Conservation (phyloP, 495 filamentous ascomycete species). For the Pyrenula massariospora region DNA sequence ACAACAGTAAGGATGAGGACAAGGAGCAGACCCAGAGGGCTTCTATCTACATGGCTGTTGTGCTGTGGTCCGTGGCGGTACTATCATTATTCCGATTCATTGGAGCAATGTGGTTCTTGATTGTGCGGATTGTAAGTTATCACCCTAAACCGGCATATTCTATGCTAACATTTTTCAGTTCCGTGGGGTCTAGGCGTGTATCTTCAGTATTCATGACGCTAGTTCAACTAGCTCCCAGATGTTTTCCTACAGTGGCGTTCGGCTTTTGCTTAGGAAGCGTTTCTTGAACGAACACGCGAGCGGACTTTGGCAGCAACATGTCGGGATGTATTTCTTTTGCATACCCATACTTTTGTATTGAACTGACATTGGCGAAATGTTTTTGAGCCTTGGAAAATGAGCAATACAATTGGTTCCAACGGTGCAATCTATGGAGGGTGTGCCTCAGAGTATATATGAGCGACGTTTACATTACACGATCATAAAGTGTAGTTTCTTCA, state of each 20-base stretch:
- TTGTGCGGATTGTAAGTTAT: not conserved
- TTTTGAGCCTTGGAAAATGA: not conserved
- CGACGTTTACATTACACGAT: too few relatives aligned
- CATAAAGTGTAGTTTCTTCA: too few relatives aligned
- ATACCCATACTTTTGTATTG: not conserved
- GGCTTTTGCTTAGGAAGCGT: too few relatives aligned
- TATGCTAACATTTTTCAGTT: too few relatives aligned
- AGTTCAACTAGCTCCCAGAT: too few relatives aligned
- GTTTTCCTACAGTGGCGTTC: too few relatives aligned
- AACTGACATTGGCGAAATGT: not conserved
- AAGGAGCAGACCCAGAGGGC: conserved; percentile 33
- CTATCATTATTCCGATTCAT: conserved; percentile 81
- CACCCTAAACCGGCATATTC: too few relatives aligned
- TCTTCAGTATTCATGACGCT: too few relatives aligned
- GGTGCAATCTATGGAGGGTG: too few relatives aligned
- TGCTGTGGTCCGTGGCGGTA: conserved; percentile 86
- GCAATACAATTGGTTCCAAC: not conserved
- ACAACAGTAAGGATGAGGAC: conserved; percentile 25
- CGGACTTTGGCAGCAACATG: not conserved
- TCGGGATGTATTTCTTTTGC: not conserved
- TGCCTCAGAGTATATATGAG: too few relatives aligned
- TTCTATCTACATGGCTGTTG: conserved; percentile 79
- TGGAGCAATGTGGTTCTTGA: conserved; percentile 89
- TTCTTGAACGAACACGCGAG: too few relatives aligned
- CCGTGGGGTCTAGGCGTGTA: too few relatives aligned